Percentiles rank a stretch among this genome's conserved stretches.
Conservation (phyloP, 257 asterid genomes). For the Forsythia suspensa region DNA sequence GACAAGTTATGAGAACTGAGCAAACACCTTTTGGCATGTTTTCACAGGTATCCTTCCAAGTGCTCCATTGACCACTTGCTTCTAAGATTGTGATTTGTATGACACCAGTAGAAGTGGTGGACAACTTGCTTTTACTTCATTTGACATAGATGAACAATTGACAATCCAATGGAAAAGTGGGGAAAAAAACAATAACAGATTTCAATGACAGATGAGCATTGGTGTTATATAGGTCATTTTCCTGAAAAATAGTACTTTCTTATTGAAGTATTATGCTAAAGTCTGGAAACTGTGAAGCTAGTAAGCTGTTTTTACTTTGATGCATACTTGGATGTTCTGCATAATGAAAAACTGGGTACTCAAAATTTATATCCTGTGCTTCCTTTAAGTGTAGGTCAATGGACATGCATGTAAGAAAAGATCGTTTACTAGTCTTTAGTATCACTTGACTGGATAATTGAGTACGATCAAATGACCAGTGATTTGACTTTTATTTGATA, state of each 20-base stretch:
- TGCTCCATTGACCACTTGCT: constrained; percentile 6
- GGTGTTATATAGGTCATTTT: not conserved
- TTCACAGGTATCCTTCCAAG: constrained; percentile 72
- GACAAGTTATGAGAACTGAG: constrained; percentile 98
- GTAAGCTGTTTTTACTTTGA: constrained; percentile 3
- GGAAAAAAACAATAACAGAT: not conserved
- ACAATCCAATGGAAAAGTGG: not conserved
- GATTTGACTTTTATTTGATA: not conserved
- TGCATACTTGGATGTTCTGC: not conserved
- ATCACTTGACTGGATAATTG: not conserved
- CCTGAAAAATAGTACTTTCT: not conserved
- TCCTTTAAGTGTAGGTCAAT: constrained; percentile 2
- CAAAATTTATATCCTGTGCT: not conserved
- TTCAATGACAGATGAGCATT: not conserved
- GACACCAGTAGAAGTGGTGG: constrained; percentile 4
- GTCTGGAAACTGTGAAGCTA: not conserved
- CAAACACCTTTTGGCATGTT: constrained; percentile 99
- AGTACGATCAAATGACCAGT: not conserved
- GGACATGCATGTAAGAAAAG: constrained; percentile 6
- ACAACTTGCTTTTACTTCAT: not conserved
- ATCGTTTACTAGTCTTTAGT: constrained; percentile 8
- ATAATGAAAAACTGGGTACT: not conserved
- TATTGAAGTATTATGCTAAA: not conserved
- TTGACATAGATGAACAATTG: not conserved
- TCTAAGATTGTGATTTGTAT: constrained; percentile 18